phyloP scores from a whole-genome alignment of 805 yeast species.

The Candida koratica region DNA sequence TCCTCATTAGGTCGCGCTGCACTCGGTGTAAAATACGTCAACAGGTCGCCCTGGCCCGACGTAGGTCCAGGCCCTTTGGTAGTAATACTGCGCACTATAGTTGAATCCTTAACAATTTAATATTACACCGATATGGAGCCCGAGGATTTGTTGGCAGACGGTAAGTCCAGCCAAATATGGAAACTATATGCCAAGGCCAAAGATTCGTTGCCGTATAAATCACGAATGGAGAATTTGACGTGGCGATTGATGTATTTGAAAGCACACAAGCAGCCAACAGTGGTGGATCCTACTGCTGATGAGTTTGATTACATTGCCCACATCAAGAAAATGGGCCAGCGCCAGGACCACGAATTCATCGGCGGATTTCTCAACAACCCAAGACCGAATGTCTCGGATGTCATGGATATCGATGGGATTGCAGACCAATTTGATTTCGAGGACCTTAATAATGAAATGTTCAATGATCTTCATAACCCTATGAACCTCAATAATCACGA shows the following conservation, averaged over 20 bases:
- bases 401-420: neutral
- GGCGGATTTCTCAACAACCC: neutral
- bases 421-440: constrained; percentile 4
- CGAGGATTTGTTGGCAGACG: constrained; percentile 10
- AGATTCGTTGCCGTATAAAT: constrained; percentile 67
- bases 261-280: constrained; percentile 9
- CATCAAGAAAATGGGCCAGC: constrained; percentile 52
- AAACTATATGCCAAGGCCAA: constrained; percentile 75
- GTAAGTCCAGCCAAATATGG: constrained; percentile 49
- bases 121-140: constrained; percentile 8
- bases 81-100: constrained; percentile 1
- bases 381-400: neutral
- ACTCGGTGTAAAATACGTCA: too few relatives aligned
- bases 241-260: constrained; percentile 80
- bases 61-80: neutral
- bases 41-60: constrained; percentile 1
- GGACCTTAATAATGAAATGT: constrained; percentile 8
- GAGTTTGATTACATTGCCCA: constrained; percentile 66
- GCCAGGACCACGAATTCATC: constrained; percentile 10
- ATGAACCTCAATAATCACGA: constrained; percentile 6
- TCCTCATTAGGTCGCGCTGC: too few relatives aligned
- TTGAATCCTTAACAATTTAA: too few relatives aligned
- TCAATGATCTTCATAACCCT: constrained; percentile 9
- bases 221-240: constrained; percentile 77
- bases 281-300: constrained; percentile 44